phyloP scores from a whole-genome alignment of 2,329 filamentous ascomycete species.

The Plectosphaerella sp. region DNA sequence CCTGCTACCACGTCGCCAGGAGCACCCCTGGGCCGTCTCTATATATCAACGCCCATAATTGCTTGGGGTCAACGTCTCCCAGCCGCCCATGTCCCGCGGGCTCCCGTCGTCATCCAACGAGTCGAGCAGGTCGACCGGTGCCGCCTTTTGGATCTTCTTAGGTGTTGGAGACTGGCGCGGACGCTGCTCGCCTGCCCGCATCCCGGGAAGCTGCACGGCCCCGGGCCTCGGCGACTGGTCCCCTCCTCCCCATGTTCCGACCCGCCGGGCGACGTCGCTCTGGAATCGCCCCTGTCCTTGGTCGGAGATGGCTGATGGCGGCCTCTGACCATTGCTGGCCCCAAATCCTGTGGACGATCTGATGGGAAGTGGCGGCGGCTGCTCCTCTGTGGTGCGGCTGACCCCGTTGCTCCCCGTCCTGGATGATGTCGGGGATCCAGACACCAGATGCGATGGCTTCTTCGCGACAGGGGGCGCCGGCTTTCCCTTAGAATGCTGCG shows the following conservation, averaged over 20 bases:
- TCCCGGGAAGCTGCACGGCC: slow-evolving; percentile 9
- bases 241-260: slow-evolving; percentile 1
- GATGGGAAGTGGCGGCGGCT: slow-evolving; percentile 9
- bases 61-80: slow-evolving; percentile 52
- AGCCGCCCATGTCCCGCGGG: slow-evolving; percentile 41
- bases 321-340: neutral
- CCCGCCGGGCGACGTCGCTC: neutral
- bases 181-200: slow-evolving; percentile 6
- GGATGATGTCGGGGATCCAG: slow-evolving; percentile 22
- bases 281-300: neutral
- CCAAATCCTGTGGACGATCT: slow-evolving; percentile 9
- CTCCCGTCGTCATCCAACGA: slow-evolving; percentile 39
- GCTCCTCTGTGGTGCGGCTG: slow-evolving; percentile 11
- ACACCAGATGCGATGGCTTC: slow-evolving; percentile 55
- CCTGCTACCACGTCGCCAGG: neutral
- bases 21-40: neutral
- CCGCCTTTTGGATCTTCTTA: slow-evolving; percentile 10
- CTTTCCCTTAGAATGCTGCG: slow-evolving; percentile 28
- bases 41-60: slow-evolving; percentile 4
- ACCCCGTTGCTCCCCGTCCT: slow-evolving; percentile 11
- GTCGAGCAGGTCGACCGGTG: slow-evolving; percentile 37
- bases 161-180: slow-evolving; percentile 5
- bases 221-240: slow-evolving; percentile 8
- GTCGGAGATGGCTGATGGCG: neutral
- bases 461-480: slow-evolving; percentile 54